Conservation (phyloP, 176 grass and related monocot genomes). For the Tuctoria greenei region DNA sequence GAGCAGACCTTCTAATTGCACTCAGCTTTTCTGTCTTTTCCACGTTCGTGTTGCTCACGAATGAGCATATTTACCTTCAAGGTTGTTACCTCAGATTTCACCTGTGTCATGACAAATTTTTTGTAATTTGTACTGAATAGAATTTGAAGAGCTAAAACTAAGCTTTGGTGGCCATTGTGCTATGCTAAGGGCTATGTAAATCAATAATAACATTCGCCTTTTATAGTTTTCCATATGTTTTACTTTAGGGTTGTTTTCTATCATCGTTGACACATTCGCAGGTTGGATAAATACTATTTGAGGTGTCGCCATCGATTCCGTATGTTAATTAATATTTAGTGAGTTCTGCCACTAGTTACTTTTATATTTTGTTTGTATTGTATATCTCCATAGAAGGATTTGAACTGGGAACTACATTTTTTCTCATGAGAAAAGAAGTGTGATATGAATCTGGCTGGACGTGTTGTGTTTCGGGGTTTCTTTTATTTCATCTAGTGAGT, state of each 20-base stretch:
- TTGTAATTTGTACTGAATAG: conserved; percentile 19
- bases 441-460: too few species aligned
- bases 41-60: neutral
- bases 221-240: conserved; percentile 19
- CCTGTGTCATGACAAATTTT: neutral
- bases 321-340: too few species aligned
- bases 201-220: conserved; percentile 22
- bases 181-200: neutral
- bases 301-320: neutral
- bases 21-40: neutral
- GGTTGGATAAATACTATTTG: neutral
- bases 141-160: conserved; percentile 6
- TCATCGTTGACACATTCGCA: too few species aligned
- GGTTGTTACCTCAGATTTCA: neutral
- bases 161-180: neutral
- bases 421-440: neutral
- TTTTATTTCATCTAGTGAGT: too few species aligned
- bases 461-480: too few species aligned
- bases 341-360: neutral
- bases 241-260: neutral
- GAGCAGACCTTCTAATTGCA: too few species aligned
- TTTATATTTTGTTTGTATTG: too few species aligned
- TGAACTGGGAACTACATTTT: neutral
- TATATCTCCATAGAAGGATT: neutral
- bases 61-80: neutral